phyloP scores from a whole-genome alignment of 768 basidiomycete species.

The Tephrocybe sp. region DNA sequence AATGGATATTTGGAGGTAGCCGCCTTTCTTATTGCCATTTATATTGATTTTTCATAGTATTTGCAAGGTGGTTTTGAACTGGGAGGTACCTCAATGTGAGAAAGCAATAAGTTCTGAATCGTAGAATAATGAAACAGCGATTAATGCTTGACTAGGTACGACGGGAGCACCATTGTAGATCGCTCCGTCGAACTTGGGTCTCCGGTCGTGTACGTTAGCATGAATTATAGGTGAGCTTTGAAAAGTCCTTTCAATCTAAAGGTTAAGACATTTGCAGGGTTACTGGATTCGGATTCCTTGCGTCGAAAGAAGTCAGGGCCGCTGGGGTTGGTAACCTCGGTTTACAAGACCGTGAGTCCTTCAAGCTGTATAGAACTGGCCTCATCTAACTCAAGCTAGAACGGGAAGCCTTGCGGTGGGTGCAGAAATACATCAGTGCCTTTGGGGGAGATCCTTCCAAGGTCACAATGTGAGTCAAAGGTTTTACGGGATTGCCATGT shows the following conservation, averaged over 20 bases:
- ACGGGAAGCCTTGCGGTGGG: slow-evolving; percentile 57
- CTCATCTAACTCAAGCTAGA: slow-evolving; percentile 27
- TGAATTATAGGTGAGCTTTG: slow-evolving; percentile 50
- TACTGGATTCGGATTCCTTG: slow-evolving; percentile 42
- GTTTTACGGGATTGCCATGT: not conserved
- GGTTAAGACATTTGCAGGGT: slow-evolving; percentile 2
- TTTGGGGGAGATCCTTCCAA: slow-evolving; percentile 62
- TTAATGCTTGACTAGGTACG: slow-evolving; percentile 27
- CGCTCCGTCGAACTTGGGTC: slow-evolving; percentile 41
- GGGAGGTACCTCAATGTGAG: slow-evolving; percentile 34
- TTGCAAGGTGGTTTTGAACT: slow-evolving; percentile 27
- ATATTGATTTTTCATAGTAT: not conserved
- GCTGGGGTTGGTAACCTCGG: slow-evolving; percentile 57
- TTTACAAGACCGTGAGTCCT: slow-evolving; percentile 44
- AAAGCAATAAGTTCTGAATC: slow-evolving; percentile 22
- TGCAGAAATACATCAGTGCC: slow-evolving; percentile 55
- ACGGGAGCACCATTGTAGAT: slow-evolving; percentile 40
- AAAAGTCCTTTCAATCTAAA: slow-evolving; percentile 1
- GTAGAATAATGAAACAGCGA: not conserved
- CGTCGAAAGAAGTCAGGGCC: slow-evolving; percentile 40
- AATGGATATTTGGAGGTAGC: slow-evolving; percentile 53
- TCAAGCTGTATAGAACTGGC: not conserved
- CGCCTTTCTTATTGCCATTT: not conserved
- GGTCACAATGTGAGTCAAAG: slow-evolving; percentile 43
- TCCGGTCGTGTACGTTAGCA: slow-evolving; percentile 50